These are phyloP conservation scores for Yarrowia sp. DNA, from an alignment of 805 yeast genomes.

Conservation along the genomic window DNA sequence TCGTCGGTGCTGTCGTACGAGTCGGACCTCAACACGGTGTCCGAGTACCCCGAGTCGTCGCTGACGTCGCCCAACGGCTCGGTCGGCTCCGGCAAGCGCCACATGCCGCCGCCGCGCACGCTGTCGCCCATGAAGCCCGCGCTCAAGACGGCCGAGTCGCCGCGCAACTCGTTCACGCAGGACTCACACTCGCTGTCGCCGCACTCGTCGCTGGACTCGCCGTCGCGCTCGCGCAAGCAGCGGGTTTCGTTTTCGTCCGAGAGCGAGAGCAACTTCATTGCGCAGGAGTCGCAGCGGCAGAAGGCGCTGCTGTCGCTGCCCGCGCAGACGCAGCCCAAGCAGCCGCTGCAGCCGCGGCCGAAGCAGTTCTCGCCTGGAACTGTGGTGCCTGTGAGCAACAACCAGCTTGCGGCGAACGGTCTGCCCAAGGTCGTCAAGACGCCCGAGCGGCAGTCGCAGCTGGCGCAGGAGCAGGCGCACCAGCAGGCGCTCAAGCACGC, in stretches of 20 bases:
- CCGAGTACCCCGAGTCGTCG: constrained; percentile 29
- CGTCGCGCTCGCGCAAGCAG: constrained; percentile 11
- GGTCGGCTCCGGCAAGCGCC: constrained; percentile 27
- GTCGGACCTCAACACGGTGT: constrained; percentile 34
- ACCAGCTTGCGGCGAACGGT: constrained; percentile 18
- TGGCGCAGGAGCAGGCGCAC: constrained; percentile 24
- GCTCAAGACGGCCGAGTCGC: constrained; percentile 31
- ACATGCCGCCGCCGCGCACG: constrained; percentile 32
- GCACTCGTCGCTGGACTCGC: constrained; percentile 24
- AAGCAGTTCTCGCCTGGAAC: constrained; percentile 19
- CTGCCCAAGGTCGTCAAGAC: constrained; percentile 22
- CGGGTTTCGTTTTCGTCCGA: constrained; percentile 16
- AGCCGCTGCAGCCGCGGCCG: constrained; percentile 16
- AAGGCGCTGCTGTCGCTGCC: constrained; percentile 11
- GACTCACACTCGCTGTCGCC: constrained; percentile 15
- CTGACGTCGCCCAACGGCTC: constrained; percentile 19
- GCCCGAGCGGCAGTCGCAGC: constrained; percentile 15
- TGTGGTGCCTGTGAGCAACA: constrained; percentile 19
- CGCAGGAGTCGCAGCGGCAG: constrained; percentile 18
- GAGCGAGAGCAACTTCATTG: constrained; percentile 11
- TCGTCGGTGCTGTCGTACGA: constrained; percentile 34
- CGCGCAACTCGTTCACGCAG: constrained; percentile 28
- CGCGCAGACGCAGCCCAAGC: constrained; percentile 5
- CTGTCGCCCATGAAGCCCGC: constrained; percentile 40
- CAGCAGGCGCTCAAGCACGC: constrained; percentile 22